phyloP scores from a whole-genome alignment of 1,139 yeast genomes.

The Nakaseomyces uthaithaninus region DNA sequence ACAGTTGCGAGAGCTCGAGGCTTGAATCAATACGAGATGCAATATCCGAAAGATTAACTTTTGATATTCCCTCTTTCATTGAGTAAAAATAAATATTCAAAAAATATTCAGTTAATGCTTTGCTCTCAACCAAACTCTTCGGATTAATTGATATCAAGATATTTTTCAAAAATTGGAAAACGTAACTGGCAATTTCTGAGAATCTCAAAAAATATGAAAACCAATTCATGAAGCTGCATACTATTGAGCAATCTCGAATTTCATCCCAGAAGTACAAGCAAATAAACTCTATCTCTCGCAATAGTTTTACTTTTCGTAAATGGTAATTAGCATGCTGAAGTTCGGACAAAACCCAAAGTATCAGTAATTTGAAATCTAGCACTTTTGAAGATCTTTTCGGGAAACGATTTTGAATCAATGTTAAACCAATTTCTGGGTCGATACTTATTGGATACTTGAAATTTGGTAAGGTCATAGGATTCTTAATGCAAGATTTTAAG shows the following conservation, averaged over 20 bases:
- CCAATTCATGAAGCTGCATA: constrained; percentile 2
- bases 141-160: neutral
- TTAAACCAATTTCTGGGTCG: constrained; percentile 12
- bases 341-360: constrained; percentile 19
- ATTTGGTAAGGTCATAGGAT: constrained; percentile 6
- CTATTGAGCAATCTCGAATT: constrained; percentile 5
- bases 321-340: constrained; percentile 11
- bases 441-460: constrained; percentile 17
- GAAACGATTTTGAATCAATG: constrained; percentile 11
- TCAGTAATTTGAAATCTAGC: constrained; percentile 14
- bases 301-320: constrained; percentile 11
- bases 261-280: constrained; percentile 14
- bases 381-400: constrained; percentile 2
- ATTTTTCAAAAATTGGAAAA: neutral
- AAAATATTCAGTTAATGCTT: neutral
- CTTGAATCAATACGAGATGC: neutral
- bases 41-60: neutral
- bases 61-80: neutral
- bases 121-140: neutral
- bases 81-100: neutral
- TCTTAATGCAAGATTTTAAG: constrained; percentile 9
- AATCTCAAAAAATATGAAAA: constrained; percentile 2
- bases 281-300: constrained; percentile 16
- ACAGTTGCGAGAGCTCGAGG: neutral
- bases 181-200: neutral